Evolutionary conservation across 1,284 basidiomycete genomes (phyloP).

Genomic region (Takashimella koratensis): DNA sequence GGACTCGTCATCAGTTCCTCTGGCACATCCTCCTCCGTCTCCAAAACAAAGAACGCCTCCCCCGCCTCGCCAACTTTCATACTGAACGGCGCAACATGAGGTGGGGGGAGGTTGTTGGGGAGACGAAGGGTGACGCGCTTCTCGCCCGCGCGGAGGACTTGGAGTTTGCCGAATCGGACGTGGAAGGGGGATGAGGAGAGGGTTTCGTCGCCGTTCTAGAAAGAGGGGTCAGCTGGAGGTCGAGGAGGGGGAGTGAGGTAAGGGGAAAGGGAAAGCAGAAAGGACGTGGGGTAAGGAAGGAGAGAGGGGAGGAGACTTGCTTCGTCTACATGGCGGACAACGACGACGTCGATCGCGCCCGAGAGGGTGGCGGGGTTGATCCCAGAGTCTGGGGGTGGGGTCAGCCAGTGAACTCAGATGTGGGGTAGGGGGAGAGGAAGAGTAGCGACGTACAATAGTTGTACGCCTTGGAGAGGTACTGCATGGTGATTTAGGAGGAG

Average conservation of each 20-base stretch:
- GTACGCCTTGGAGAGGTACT: conserved; percentile 48
- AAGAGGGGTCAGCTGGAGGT: background rate
- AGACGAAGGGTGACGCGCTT: conserved; percentile 86
- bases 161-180: conserved; percentile 96
- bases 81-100: conserved; percentile 65
- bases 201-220: conserved; percentile 53
- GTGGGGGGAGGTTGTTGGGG: conserved; percentile 46
- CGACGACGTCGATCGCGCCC: conserved; percentile 95
- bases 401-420: background rate
- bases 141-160: conserved; percentile 88
- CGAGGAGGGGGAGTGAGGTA: background rate
- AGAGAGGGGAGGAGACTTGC: conserved; percentile 33
- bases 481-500: conserved; percentile 22
- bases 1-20: conserved; percentile 92
- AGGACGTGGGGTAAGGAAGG: background rate
- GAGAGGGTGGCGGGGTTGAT: conserved; percentile 93
- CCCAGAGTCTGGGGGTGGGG: conserved; percentile 42
- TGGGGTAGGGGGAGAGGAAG: background rate
- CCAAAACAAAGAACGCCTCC: conserved; percentile 98
- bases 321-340: conserved; percentile 69
- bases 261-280: too few species aligned
- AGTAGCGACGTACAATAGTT: conserved; percentile 41
- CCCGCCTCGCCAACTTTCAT: conserved; percentile 99
- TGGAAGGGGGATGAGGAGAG: conserved; percentile 95
- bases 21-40: conserved; percentile 91